Conservation (phyloP, 176 grass and related monocot species). For the Puccinellia tenuiflora region DNA sequence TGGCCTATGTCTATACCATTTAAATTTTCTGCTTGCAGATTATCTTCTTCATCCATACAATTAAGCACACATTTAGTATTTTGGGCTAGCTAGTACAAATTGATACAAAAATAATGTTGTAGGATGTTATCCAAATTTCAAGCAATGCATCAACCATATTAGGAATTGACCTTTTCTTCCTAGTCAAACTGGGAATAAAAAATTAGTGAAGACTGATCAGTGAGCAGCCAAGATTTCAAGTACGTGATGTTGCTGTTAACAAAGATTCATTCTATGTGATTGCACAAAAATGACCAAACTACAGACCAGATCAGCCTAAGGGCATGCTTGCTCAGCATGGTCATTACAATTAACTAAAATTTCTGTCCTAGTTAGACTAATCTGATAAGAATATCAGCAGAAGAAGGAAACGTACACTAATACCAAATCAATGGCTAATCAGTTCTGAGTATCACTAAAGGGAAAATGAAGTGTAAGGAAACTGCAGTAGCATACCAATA, state of each 20-base stretch:
- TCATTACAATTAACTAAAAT: background rate
- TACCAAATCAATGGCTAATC: constrained; percentile 36
- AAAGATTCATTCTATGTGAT: background rate
- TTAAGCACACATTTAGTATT: background rate
- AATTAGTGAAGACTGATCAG: background rate
- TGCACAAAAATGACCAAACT: background rate
- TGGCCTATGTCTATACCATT: background rate
- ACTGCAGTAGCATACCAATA: constrained; percentile 45
- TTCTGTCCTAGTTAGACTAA: background rate
- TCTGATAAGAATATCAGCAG: background rate
- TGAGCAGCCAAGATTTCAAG: background rate
- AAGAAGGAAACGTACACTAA: background rate
- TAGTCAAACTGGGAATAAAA: background rate
- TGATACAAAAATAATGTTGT: background rate
- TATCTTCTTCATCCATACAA: background rate
- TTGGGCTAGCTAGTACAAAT: background rate
- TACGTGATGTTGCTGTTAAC: background rate
- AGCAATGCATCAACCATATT: background rate
- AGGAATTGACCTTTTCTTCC: background rate
- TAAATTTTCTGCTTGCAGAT: background rate
- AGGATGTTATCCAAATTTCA: background rate
- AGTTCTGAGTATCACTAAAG: background rate
- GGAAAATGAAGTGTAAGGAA: background rate
- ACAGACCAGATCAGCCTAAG: background rate
- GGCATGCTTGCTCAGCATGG: background rate